phyloP scores from a whole-genome alignment of 179 eudicot species.

The Vitellaria paradoxa region DNA sequence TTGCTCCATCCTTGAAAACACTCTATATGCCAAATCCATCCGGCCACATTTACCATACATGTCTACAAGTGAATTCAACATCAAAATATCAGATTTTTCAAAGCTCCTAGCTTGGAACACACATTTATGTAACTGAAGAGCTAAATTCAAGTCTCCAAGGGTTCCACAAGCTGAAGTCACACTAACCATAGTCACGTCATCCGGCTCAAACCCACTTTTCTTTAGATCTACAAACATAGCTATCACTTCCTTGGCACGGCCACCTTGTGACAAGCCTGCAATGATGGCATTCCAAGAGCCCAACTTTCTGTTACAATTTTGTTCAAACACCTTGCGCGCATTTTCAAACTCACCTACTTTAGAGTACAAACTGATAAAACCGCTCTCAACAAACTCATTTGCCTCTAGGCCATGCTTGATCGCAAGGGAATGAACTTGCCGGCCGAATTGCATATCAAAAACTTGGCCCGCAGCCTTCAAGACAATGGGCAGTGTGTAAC shows the following conservation, averaged over 20 bases:
- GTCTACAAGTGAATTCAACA: slow-evolving; percentile 73
- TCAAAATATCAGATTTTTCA: slow-evolving; percentile 40
- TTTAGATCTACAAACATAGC: slow-evolving; percentile 54
- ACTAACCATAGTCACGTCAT: slow-evolving; percentile 73
- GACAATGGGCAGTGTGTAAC: slow-evolving; percentile 60
- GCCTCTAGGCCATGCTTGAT: slow-evolving; percentile 45
- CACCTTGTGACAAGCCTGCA: slow-evolving; percentile 60
- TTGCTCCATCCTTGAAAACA: slow-evolving; percentile 51
- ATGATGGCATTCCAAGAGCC: slow-evolving; percentile 91
- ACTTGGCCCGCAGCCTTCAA: slow-evolving; percentile 52
- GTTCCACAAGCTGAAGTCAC: slow-evolving; percentile 67
- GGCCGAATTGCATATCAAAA: slow-evolving; percentile 26
- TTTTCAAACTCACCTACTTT: slow-evolving; percentile 46
- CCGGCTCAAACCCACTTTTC: slow-evolving; percentile 48
- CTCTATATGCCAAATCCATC: slow-evolving; percentile 67
- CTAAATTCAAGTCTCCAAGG: slow-evolving; percentile 63
- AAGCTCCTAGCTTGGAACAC: slow-evolving; percentile 47
- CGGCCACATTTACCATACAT: slow-evolving; percentile 88
- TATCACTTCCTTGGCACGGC: slow-evolving; percentile 48
- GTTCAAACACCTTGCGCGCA: slow-evolving; percentile 69
- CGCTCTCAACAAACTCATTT: slow-evolving; percentile 63
- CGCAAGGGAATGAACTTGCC: slow-evolving; percentile 52
- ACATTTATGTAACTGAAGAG: slow-evolving; percentile 63
- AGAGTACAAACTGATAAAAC: slow-evolving; percentile 55
- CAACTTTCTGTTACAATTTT: slow-evolving; percentile 59